Percentiles rank a stretch among this genome's conserved stretches.
Conservation (phyloP, 768 basidiomycete genomes). For the Termitomyces sp. region DNA sequence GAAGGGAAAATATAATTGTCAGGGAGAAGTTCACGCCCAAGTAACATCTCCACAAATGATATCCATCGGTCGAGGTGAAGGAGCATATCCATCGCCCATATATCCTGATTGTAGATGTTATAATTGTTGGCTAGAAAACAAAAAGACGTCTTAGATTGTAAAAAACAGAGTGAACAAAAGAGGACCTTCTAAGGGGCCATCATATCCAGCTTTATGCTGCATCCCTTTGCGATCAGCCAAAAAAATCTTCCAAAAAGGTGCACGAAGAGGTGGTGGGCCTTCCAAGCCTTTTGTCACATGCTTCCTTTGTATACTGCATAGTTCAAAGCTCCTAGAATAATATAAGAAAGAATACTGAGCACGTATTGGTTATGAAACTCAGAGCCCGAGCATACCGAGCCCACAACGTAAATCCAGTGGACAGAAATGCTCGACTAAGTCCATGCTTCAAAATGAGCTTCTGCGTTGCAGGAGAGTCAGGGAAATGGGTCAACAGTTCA, state of each 20-base stretch:
- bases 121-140: slow-evolving; percentile 24
- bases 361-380: background rate
- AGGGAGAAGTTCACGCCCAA: slow-evolving; percentile 16
- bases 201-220: slow-evolving; percentile 14
- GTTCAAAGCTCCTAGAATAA: slow-evolving; percentile 27
- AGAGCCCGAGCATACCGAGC: slow-evolving; percentile 22
- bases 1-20: slow-evolving; percentile 33
- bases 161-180: too few species aligned
- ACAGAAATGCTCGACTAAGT: slow-evolving; percentile 24
- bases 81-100: slow-evolving; percentile 25
- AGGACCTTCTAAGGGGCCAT: slow-evolving; percentile 8
- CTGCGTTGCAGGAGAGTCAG: too few species aligned
- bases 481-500: slow-evolving; percentile 7
- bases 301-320: slow-evolving; percentile 6
- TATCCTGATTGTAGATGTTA: slow-evolving; percentile 31
- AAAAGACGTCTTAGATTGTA: background rate
- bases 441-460: slow-evolving; percentile 19
- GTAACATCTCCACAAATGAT: slow-evolving; percentile 11
- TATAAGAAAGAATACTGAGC: background rate
- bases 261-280: slow-evolving; percentile 16
- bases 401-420: slow-evolving; percentile 26
- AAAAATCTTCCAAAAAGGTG: slow-evolving; percentile 17
- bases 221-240: slow-evolving; percentile 15
- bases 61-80: slow-evolving; percentile 24
- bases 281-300: too few species aligned